Evolutionary conservation across 1,284 basidiomycete species (phyloP).

Genomic region (Erythrobasidium hasegawianum): DNA sequence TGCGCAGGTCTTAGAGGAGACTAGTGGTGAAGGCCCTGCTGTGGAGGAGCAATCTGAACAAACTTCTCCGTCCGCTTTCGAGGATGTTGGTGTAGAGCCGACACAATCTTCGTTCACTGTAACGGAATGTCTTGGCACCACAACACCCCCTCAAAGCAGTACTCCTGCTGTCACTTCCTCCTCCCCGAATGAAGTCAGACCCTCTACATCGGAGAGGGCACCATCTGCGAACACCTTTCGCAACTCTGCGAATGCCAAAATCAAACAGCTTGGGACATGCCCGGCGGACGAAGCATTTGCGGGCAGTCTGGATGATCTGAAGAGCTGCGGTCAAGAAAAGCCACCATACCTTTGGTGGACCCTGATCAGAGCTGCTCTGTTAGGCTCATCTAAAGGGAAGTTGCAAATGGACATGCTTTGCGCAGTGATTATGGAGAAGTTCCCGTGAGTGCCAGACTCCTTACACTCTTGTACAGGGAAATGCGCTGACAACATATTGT

Average conservation of each 20-base stretch:
- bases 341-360: constrained; percentile 32
- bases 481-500: not conserved
- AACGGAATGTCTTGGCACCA: too few relatives aligned
- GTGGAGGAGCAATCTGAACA: too few relatives aligned
- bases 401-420: constrained; percentile 29
- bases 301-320: constrained; percentile 15
- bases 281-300: constrained; percentile 33
- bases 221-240: constrained; percentile 1
- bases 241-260: not conserved
- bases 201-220: not conserved
- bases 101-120: too few relatives aligned
- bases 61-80: too few relatives aligned
- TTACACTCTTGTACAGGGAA: not conserved
- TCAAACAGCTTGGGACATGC: constrained; percentile 26
- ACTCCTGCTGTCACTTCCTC: not conserved
- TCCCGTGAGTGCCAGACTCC: constrained; percentile 13
- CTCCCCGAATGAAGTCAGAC: not conserved
- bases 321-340: constrained; percentile 10
- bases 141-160: too few relatives aligned
- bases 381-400: constrained; percentile 17
- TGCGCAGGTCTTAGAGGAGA: too few relatives aligned
- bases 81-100: too few relatives aligned
- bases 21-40: too few relatives aligned
- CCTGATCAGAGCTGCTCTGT: constrained; percentile 25
- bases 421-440: constrained; percentile 19